Evolutionary conservation across 768 basidiomycete genomes (phyloP), one percentile per base, ranked within the genome.

Genomic region (Peribolospora baueri): DNA sequence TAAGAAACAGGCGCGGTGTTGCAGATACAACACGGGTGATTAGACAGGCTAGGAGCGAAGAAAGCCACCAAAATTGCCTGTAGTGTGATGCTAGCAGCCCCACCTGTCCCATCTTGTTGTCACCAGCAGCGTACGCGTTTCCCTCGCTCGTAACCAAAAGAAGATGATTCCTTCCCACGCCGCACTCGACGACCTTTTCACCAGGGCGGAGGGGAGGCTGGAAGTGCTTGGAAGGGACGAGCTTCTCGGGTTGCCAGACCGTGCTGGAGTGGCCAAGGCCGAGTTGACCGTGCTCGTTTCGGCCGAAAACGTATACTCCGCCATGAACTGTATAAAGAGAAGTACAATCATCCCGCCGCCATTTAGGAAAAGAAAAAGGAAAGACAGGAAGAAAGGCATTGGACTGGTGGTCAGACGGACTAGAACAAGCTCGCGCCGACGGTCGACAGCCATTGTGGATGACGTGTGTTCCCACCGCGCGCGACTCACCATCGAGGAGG

Each of bases 271-370:
- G 8, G 8, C 9, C 8, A 50, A 50, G 51, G 41, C 51, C 46
- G 52, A 58, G 56, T 46, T 62, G 61, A 45, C 57, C 38, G 55
- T 58, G 58, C 37, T 61, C 77, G 67, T 85, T 86, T 53, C 86
- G 78, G 5, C 91, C 91, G 64, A 90, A 84, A 61, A 95, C 67
- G 80, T 85, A 88, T 7, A 87, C 91, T 45, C 75, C 73, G 5
- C 86, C 87, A 53, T 79, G 53, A 10, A 64, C 62, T 65, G 37
- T 42, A 37, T 1, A 54, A 50, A 14, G 42, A 41, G 14, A 38
- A 42, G 14, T 57, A 39, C 13, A 57, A 56, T 59, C 40, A 7
- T 6, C 5, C 7, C 8, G 40, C 7, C 38, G 38, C 74, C 36
- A 74, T 61, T 38, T 39, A 6, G 36, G 3, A 38, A 4, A 36